Evolutionary conservation across 176 grass and related monocot genomes (phyloP).

Genomic region (Eragrostis curvula): DNA sequence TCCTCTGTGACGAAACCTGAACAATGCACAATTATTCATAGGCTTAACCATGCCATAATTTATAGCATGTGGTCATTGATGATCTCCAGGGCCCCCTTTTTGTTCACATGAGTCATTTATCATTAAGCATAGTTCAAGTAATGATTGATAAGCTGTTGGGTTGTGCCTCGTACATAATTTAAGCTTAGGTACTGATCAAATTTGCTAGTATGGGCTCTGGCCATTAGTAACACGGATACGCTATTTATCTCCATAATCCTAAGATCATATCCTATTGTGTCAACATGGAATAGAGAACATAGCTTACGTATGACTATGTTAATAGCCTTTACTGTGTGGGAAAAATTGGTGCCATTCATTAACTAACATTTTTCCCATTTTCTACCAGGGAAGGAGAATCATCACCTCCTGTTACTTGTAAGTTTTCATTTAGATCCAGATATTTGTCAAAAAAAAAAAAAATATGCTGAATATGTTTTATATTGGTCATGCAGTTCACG

Average conservation of each 20-base stretch:
- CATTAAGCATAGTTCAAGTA: neutral
- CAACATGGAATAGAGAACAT: conserved; percentile 24
- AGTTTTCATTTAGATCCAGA: conserved; percentile 46
- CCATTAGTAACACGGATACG: conserved; percentile 9
- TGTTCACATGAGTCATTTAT: neutral
- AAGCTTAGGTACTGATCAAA: neutral
- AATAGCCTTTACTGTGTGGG: conserved; percentile 14
- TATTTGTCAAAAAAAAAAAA: neutral
- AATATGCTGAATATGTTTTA: conserved; percentile 13
- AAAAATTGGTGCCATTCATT: conserved; percentile 20
- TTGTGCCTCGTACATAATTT: neutral
- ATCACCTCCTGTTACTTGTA: conserved; percentile 72
- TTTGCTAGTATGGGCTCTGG: neutral
- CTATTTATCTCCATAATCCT: neutral
- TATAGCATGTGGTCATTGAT: neutral
- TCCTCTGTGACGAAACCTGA: neutral
- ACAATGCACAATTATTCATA: neutral
- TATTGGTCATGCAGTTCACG: conserved; percentile 64
- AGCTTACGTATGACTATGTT: neutral
- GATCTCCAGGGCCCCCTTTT: neutral
- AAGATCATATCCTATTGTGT: too few species aligned
- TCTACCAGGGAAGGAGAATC: conserved; percentile 73
- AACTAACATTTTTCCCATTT: conserved; percentile 37
- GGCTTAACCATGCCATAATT: neutral
- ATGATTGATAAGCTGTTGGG: neutral